Evolutionary conservation across 129 eudicot species (phyloP).

Genomic region (Silybum marianum): DNA sequence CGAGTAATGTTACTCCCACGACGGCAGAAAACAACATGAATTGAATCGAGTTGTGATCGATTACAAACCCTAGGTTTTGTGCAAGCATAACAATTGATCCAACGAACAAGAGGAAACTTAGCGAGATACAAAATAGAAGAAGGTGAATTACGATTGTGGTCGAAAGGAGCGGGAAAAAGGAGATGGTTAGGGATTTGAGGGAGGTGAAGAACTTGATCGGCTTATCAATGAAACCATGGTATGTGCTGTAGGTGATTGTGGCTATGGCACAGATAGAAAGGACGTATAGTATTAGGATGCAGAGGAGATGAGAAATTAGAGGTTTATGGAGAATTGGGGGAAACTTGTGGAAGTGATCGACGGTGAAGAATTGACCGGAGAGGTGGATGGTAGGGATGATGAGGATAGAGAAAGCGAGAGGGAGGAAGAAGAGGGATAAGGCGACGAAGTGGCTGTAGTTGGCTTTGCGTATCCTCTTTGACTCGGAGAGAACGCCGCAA

Average conservation of each 20-base stretch:
- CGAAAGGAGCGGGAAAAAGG: slow-evolving; percentile 42
- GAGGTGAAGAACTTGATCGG: slow-evolving; percentile 50
- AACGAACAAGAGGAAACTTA: background rate
- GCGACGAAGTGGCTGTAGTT: slow-evolving; percentile 62
- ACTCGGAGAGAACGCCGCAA: slow-evolving; percentile 45
- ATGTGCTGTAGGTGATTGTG: slow-evolving; percentile 48
- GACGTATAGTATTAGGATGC: slow-evolving; percentile 17
- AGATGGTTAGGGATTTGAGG: slow-evolving; percentile 31
- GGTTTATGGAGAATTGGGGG: background rate
- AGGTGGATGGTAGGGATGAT: slow-evolving; percentile 37
- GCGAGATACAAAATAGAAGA: background rate
- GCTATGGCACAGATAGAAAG: slow-evolving; percentile 38
- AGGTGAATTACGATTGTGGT: slow-evolving; percentile 27
- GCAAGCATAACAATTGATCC: background rate
- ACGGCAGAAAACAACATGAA: slow-evolving; percentile 6
- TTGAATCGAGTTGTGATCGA: slow-evolving; percentile 20
- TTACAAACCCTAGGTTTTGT: slow-evolving; percentile 23
- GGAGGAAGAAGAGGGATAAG: slow-evolving; percentile 61
- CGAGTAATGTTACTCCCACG: background rate
- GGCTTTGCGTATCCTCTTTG: slow-evolving; percentile 43
- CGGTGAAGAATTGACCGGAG: background rate
- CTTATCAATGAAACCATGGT: slow-evolving; percentile 46
- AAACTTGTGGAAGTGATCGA: background rate
- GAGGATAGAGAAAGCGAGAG: slow-evolving; percentile 46
- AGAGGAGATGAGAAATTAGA: slow-evolving; percentile 31